A percentile compares a stretch with the other conserved stretches of the same genome.
phyloP scores from a whole-genome alignment of 2,329 filamentous ascomycete species.

The Aspergillus niger region DNA sequence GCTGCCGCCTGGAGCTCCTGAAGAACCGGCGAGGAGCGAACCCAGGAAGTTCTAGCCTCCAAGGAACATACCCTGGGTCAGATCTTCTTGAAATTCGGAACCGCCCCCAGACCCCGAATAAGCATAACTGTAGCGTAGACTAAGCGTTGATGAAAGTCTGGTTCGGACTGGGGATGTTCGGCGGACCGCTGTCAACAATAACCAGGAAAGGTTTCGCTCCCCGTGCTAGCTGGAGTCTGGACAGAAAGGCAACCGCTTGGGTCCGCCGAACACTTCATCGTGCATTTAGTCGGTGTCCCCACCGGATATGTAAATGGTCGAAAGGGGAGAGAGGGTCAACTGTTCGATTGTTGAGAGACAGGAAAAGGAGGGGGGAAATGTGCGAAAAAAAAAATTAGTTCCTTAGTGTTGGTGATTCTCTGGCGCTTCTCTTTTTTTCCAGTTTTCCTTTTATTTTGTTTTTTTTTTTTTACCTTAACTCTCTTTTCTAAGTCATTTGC shows the following conservation, averaged over 20 bases:
- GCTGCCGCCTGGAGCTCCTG: not conserved
- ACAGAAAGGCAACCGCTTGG: slow-evolving; percentile 21
- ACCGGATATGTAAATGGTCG: slow-evolving; percentile 15
- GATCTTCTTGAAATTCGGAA: not conserved
- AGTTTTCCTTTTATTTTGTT: not conserved
- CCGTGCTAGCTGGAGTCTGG: slow-evolving; percentile 7
- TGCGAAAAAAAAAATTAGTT: not conserved
- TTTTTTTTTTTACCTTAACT: slow-evolving; percentile 1
- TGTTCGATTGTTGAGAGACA: not conserved
- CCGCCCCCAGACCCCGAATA: slow-evolving; percentile 21
- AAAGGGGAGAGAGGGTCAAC: slow-evolving; percentile 5
- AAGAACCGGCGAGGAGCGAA: not conserved
- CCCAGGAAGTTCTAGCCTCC: not conserved
- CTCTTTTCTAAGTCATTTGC: not conserved
- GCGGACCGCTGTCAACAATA: slow-evolving; percentile 21
- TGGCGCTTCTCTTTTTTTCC: not conserved
- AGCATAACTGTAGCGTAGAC: slow-evolving; percentile 30
- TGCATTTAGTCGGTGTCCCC: slow-evolving; percentile 21
- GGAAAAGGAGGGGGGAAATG: not conserved
- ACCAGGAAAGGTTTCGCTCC: slow-evolving; percentile 7
- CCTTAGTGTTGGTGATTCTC: not conserved
- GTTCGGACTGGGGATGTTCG: slow-evolving; percentile 25
- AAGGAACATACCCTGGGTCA: slow-evolving; percentile 11
- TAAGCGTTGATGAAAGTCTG: slow-evolving; percentile 26
- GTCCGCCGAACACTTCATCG: slow-evolving; percentile 26